Base-by-base conservation (phyloP, 2,329 filamentous ascomycete genomes). In the Bipolaris oryzae region DNA sequence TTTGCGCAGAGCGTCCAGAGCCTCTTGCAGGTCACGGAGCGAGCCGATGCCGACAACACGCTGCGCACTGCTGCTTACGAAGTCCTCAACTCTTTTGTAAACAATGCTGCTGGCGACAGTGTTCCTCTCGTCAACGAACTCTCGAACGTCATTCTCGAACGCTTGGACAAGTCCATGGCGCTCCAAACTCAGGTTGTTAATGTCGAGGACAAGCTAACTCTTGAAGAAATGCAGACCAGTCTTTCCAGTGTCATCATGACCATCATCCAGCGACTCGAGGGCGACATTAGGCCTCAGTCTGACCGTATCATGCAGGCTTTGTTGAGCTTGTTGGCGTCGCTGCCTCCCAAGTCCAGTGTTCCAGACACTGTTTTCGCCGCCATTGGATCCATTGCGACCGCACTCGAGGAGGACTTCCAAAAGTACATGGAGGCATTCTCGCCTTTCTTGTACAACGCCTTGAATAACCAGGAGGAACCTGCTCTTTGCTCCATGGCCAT, bases 171-270 rank as follows among this genome's bases (percentile, higher is more conserved):
- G 76, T 97, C 95, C 0, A 83, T 98, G 51, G 88, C 89, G 33
- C 87, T 99, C 79, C 92, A 96, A 77, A 84, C 86, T 68, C 95
- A 99, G 80, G 92, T 98, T 57, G 93, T 98, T 67, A 97, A 93
- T 73, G 91, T 97, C 25, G 95, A 99, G 78, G 95, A 99, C 79
- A 94, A 89, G 77, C 92, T 98, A 64, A 96, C 91, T 5, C 84
- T 99, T 3, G 93, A 98, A 75, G 95, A 99, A 78, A 96, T 99
- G 86, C 95, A 98, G 81, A 97, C 93, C 49, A 97, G 93, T 76
- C 84, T 99, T 71, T 89, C 89, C 76, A 96, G 91, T 51, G 95
- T 98, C 38, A 83, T 98, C 47, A 88, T 97, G 79, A 89, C 92
- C 46, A 96, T 98, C 73, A 89, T 98, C 60, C 89, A 92, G 76